Evolutionary conservation across 2,329 filamentous ascomycete species (phyloP), one percentile per base, ranked within the genome.

Genomic region (Apiospora hydei): DNA sequence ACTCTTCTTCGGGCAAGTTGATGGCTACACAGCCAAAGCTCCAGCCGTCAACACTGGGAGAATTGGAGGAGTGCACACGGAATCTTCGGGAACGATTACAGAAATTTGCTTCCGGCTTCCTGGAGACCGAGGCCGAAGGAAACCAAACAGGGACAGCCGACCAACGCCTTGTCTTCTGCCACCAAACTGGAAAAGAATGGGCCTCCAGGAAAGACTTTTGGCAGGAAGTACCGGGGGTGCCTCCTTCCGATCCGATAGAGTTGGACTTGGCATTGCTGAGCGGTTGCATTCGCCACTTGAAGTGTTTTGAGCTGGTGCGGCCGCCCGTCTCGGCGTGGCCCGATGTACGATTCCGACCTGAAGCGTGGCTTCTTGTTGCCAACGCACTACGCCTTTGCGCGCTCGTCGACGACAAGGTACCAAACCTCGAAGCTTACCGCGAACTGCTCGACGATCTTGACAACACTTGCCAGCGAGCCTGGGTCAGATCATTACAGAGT

Each of bases 301-400:
- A 79, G 46, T 75, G 75, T 11, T 80, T 80, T 41, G 76, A 76
- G 14, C 49, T 75, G 4, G 67, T 79, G 0, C 76, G 76, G 14
- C 77, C 77, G 4, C 77, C 79, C 1, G 74, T 81, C 13, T 71
- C 78, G n/a, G 77, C 76, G 6, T 79, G 78, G 78, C 79, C 79
- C 0, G 78, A 76, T 61, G 75, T 79, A 51, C 77, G 78, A 18
- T 77, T 81, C 71, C 77, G 77, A 10, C 79, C 79, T 1, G 79
- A 80, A 46, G 77, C 79, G 16, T 81, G 79, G 79, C 71, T 81
- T 7, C 75, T 80, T 18, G 74, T 80, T 3, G 77, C 79, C 8
- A 81, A 79, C 69, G 77, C 77, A 3, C 41, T 81, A 53, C 78
- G 79, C 4, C 80, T 78, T 66, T 79, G 79, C 3, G 77, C 78